phyloP scores from a whole-genome alignment of 768 basidiomycete genomes.

The Suillus spraguei region DNA sequence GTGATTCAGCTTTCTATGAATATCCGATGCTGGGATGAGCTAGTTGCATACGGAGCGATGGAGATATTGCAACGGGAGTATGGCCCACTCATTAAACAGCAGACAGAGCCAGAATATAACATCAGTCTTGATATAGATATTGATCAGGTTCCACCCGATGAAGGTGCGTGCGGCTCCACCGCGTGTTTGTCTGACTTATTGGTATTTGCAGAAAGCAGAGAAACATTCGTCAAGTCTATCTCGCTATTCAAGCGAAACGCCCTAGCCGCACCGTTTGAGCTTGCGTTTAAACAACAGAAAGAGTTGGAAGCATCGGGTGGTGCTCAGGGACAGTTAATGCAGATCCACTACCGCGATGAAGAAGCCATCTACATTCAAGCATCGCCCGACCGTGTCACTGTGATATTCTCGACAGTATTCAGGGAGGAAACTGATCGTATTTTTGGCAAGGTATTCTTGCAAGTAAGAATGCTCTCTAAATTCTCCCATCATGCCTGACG shows the following conservation, averaged over 20 bases:
- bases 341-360: constrained; percentile 93
- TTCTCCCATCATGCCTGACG: constrained; percentile 12
- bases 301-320: constrained; percentile 73
- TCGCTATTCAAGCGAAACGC: constrained; percentile 91
- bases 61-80: constrained; percentile 84
- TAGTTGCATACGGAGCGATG: constrained; percentile 83
- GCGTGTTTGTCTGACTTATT: constrained; percentile 9
- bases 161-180: constrained; percentile 52
- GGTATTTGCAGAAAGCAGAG: constrained; percentile 64
- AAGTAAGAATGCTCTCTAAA: constrained; percentile 51
- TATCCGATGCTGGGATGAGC: constrained; percentile 96
- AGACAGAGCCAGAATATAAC: constrained; percentile 87
- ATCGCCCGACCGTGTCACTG: constrained; percentile 92
- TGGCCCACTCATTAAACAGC: constrained; percentile 62
- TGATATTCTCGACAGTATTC: constrained; percentile 97
- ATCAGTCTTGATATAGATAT: constrained; percentile 87
- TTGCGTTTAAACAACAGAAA: constrained; percentile 82
- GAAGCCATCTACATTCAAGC: constrained; percentile 97
- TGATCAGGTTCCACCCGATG: constrained; percentile 78
- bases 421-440: constrained; percentile 97
- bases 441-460: constrained; percentile 97
- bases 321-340: constrained; percentile 82
- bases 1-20: constrained; percentile 89
- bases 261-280: constrained; percentile 92
- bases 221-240: constrained; percentile 77